These are phyloP conservation scores for Monosporozyma unispora DNA, from an alignment of 805 yeast species.

Conservation along the genomic window DNA sequence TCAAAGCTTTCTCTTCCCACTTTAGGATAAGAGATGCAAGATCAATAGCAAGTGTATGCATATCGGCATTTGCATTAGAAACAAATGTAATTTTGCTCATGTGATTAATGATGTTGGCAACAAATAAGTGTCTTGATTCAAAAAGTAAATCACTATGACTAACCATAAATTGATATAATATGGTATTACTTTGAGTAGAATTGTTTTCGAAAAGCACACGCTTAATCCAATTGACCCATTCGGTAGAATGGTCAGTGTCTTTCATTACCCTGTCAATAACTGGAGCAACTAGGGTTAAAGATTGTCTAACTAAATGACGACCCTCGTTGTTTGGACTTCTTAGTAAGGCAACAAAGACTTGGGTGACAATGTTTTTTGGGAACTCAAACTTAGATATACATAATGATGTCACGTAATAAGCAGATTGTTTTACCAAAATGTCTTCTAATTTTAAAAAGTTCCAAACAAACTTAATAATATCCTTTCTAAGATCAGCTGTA, in stretches of 20 bases:
- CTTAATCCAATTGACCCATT: constrained; percentile 94
- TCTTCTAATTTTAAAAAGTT: constrained; percentile 85
- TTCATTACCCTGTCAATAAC: constrained; percentile 63
- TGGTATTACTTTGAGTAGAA: constrained; percentile 66
- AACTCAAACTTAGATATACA: constrained; percentile 85
- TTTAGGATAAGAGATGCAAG: constrained; percentile 73
- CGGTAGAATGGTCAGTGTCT: constrained; percentile 37
- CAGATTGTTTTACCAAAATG: constrained; percentile 80
- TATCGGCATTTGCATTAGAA: constrained; percentile 70
- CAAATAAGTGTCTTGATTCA: constrained; percentile 79
- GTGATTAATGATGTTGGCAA: constrained; percentile 80
- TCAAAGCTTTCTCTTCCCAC: constrained; percentile 63
- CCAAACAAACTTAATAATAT: constrained; percentile 91
- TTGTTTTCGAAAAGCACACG: constrained; percentile 85
- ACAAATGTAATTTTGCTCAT: constrained; percentile 82
- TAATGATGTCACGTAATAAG: constrained; percentile 78
- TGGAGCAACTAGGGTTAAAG: constrained; percentile 82
- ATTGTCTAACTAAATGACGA: constrained; percentile 72
- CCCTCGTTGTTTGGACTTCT: constrained; percentile 82
- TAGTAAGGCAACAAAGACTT: constrained; percentile 81
- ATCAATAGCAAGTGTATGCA: constrained; percentile 80
- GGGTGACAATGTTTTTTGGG: constrained; percentile 80
- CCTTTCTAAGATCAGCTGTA: constrained; percentile 59
- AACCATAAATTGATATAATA: constrained; percentile 81
- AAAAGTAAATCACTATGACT: constrained; percentile 79